Percentiles rank a stretch among this genome's conserved stretches.
Evolutionary conservation across 352 stramenopile species (phyloP).

Genomic region (Chrysophaeum taylorii): DNA sequence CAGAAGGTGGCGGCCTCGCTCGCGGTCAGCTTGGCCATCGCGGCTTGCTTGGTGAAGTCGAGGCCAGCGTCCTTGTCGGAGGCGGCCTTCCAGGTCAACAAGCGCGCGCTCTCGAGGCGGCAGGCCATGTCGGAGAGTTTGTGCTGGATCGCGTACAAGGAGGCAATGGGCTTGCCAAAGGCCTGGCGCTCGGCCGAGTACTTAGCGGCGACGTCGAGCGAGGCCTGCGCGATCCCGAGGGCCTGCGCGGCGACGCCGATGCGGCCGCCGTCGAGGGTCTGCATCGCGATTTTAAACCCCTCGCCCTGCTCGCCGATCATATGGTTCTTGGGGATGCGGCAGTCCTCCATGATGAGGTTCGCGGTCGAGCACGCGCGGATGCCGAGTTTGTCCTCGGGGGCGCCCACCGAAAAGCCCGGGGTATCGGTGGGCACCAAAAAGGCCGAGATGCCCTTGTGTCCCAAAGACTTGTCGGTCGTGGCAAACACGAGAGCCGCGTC

Average conservation of each 20-base stretch:
- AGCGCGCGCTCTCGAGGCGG: slow-evolving; percentile 74
- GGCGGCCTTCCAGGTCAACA: slow-evolving; percentile 85
- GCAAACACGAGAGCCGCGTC: slow-evolving; percentile 87
- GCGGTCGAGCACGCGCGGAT: slow-evolving; percentile 88
- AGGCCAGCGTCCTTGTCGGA: slow-evolving; percentile 74
- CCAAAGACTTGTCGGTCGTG: slow-evolving; percentile 85
- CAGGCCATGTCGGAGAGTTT: slow-evolving; percentile 86
- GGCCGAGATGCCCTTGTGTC: slow-evolving; percentile 89
- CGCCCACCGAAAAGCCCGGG: slow-evolving; percentile 82
- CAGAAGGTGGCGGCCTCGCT: slow-evolving; percentile 88
- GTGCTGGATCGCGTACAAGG: slow-evolving; percentile 69
- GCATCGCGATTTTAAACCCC: slow-evolving; percentile 66
- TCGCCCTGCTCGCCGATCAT: slow-evolving; percentile 41
- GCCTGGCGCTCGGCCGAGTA: slow-evolving; percentile 84
- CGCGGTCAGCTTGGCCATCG: slow-evolving; percentile 90
- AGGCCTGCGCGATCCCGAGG: slow-evolving; percentile 86
- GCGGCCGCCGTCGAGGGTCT: slow-evolving; percentile 80
- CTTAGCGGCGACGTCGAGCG: slow-evolving; percentile 85
- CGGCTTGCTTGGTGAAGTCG: slow-evolving; percentile 79
- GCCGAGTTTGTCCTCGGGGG: slow-evolving; percentile 95
- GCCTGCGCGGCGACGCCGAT: slow-evolving; percentile 89
- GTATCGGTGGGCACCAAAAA: slow-evolving; percentile 83
- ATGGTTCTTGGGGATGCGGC: slow-evolving; percentile 73
- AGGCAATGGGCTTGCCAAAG: slow-evolving; percentile 80
- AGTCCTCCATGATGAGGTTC: slow-evolving; percentile 90